Evolutionary conservation across 1,284 basidiomycete species (phyloP).

Genomic region (Rhodotorula glutinis): DNA sequence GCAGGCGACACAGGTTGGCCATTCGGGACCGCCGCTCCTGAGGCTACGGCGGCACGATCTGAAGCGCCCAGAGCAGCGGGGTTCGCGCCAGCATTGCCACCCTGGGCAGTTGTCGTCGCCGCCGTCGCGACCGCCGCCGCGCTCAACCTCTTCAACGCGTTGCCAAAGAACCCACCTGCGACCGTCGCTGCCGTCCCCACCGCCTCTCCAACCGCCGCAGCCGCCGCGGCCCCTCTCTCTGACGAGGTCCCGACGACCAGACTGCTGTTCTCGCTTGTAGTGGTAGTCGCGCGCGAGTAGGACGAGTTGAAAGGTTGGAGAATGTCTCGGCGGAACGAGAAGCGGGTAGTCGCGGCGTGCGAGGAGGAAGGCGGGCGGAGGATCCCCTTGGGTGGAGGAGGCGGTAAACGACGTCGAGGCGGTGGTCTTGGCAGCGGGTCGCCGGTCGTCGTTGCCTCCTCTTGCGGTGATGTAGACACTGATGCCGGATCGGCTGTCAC

Average conservation of each 20-base stretch:
- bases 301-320: constrained; percentile 35
- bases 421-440: background rate
- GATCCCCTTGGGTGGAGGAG: constrained; percentile 33
- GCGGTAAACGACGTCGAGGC: constrained; percentile 1
- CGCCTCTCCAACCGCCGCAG: constrained; percentile 16
- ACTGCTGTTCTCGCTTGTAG: constrained; percentile 9
- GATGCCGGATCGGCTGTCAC: too few relatives aligned
- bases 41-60: too few relatives aligned
- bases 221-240: constrained; percentile 14
- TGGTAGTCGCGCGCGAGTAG: constrained; percentile 4
- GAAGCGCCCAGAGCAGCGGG: too few relatives aligned
- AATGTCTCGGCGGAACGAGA: constrained; percentile 42
- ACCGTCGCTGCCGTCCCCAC: constrained; percentile 19
- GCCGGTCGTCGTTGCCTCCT: background rate
- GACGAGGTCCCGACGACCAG: constrained; percentile 7
- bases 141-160: constrained; percentile 27
- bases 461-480: too few relatives aligned
- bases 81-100: too few relatives aligned
- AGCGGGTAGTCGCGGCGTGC: constrained; percentile 27
- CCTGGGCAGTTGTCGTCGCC: background rate
- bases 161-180: constrained; percentile 32
- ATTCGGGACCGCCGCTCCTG: too few relatives aligned
- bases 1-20: too few relatives aligned
- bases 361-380: constrained; percentile 37
- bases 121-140: constrained; percentile 16